phyloP scores from a whole-genome alignment of 2,329 filamentous ascomycete genomes.

The Fusarium marasasianum region DNA sequence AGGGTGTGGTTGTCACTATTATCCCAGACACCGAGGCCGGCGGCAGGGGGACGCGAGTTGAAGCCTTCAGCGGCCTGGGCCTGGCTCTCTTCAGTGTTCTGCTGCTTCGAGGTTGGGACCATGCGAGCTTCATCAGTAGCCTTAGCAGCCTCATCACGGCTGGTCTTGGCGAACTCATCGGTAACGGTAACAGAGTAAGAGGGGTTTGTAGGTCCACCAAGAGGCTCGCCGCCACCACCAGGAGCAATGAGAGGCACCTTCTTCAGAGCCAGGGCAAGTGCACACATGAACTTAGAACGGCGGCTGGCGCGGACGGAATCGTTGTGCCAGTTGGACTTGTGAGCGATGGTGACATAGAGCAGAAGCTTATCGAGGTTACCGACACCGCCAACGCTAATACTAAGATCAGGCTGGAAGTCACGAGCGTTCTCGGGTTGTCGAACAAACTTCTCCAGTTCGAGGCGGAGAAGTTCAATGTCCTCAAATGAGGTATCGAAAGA shows the following conservation, averaged over 20 bases:
- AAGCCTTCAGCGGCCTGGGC: constrained; percentile 56
- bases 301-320: constrained; percentile 82
- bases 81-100: constrained; percentile 50
- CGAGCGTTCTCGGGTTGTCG: constrained; percentile 83
- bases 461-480: constrained; percentile 84
- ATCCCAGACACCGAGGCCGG: constrained; percentile 39
- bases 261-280: constrained; percentile 83
- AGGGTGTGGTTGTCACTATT: constrained; percentile 39
- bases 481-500: constrained; percentile 89
- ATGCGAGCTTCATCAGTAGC: constrained; percentile 73
- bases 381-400: constrained; percentile 80
- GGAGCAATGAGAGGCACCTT: constrained; percentile 87
- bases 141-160: constrained; percentile 67
- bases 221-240: constrained; percentile 72
- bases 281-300: constrained; percentile 97
- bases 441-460: constrained; percentile 88
- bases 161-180: constrained; percentile 71
- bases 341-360: constrained; percentile 83
- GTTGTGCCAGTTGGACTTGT: constrained; percentile 94
- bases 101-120: constrained; percentile 58
- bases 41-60: constrained; percentile 50
- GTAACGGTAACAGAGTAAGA: constrained; percentile 81
- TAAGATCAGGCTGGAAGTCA: constrained; percentile 88
- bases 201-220: constrained; percentile 77
- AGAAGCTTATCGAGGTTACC: constrained; percentile 88